phyloP scores from a whole-genome alignment of 371 early-diverging fungal genomes.

The Blakeslea trispora region DNA sequence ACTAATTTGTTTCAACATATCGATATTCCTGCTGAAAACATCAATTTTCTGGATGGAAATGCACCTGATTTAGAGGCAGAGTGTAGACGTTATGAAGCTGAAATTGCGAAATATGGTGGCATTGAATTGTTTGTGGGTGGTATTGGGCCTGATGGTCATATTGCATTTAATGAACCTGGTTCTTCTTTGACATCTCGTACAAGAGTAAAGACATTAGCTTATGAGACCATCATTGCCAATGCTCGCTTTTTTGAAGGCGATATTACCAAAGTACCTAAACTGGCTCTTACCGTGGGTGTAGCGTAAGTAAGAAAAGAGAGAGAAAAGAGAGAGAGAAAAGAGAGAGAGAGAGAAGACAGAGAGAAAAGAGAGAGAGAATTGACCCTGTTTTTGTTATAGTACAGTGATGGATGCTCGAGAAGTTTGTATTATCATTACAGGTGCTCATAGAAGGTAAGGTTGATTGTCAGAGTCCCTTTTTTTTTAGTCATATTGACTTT shows the following conservation, averaged over 20 bases:
- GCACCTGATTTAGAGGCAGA: conserved; percentile 79
- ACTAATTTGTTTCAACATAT: conserved; percentile 82
- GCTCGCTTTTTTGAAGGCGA: conserved; percentile 88
- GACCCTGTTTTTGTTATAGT: conserved; percentile 27
- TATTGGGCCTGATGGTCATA: conserved; percentile 89
- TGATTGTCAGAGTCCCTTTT: too few relatives aligned
- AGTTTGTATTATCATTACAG: conserved; percentile 81
- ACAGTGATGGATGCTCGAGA: conserved; percentile 86
- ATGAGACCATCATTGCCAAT: conserved; percentile 87
- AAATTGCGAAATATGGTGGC: conserved; percentile 77
- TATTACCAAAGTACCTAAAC: conserved; percentile 82
- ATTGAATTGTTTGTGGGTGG: conserved; percentile 84
- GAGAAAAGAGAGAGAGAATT: too few relatives aligned
- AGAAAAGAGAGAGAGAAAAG: too few relatives aligned
- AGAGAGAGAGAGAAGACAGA: too few relatives aligned
- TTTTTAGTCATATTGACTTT: too few relatives aligned
- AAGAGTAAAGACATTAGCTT: conserved; percentile 85
- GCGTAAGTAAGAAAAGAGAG: conserved; percentile 49
- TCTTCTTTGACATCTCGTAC: conserved; percentile 83
- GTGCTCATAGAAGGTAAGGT: conserved; percentile 65
- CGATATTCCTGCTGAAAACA: conserved; percentile 77
- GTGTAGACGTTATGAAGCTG: conserved; percentile 78
- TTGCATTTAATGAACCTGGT: conserved; percentile 90
- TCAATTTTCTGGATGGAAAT: conserved; percentile 85
- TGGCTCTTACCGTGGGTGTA: conserved; percentile 86